Evolutionary conservation across 2,329 filamentous ascomycete genomes (phyloP).

Genomic region (Fusarium redolens): DNA sequence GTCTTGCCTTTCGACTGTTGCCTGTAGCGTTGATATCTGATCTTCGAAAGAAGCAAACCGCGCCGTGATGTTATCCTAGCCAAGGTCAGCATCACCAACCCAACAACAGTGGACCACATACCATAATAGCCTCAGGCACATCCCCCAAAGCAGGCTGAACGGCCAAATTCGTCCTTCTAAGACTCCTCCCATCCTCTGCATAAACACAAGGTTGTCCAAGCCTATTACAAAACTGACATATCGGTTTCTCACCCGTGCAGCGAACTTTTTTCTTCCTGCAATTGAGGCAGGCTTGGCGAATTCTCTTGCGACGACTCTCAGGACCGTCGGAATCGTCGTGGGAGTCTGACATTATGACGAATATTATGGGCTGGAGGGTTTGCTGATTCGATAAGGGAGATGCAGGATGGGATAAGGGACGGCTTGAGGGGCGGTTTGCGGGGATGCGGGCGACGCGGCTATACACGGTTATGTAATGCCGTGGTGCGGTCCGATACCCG

Average conservation of each 20-base stretch:
- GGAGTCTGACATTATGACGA: constrained; percentile 6
- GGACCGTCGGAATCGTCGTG: constrained; percentile 19
- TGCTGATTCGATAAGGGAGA: background rate
- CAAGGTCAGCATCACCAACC: background rate
- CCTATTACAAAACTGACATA: constrained; percentile 16
- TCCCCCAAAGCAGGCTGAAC: background rate
- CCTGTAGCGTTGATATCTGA: constrained; percentile 11
- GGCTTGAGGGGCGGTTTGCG: background rate
- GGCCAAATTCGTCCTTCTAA: background rate
- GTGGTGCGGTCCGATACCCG: background rate
- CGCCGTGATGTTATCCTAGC: constrained; percentile 2
- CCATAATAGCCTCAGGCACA: background rate
- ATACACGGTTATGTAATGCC: constrained; percentile 16
- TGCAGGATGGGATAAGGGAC: background rate
- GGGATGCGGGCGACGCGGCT: background rate
- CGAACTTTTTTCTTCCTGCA: constrained; percentile 24
- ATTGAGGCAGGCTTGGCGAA: constrained; percentile 21
- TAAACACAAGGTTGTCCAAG: constrained; percentile 13
- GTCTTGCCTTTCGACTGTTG: constrained; percentile 5
- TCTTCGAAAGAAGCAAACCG: constrained; percentile 7
- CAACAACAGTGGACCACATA: background rate
- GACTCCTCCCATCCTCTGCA: constrained; percentile 16
- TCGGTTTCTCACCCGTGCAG: constrained; percentile 18
- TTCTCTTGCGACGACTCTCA: constrained; percentile 19
- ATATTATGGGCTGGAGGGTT: background rate